phyloP scores from a whole-genome alignment of 306 rosid species.

The Vigna hirtella region DNA sequence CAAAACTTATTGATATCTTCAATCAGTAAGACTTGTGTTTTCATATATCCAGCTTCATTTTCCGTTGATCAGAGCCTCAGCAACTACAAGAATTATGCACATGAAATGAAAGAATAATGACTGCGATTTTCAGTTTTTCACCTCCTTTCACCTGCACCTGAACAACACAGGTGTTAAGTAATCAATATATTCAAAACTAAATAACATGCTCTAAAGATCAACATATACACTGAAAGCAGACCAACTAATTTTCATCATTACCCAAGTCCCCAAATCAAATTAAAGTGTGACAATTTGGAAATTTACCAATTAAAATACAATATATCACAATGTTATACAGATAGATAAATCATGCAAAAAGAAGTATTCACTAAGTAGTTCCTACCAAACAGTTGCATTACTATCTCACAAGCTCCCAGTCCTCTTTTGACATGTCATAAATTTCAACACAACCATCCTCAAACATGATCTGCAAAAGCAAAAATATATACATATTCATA shows the following conservation, averaged over 20 bases:
- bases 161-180: constrained; percentile 25
- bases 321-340: constrained; percentile 28
- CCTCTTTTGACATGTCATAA: constrained; percentile 83
- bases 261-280: constrained; percentile 2
- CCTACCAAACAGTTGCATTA: constrained; percentile 49
- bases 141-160: constrained; percentile 44
- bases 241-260: background rate
- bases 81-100: constrained; percentile 50
- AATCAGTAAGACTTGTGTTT: constrained; percentile 38
- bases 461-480: constrained; percentile 77
- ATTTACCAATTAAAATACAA: background rate
- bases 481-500: constrained; percentile 32
- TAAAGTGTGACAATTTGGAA: too few relatives aligned
- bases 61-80: constrained; percentile 41
- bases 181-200: constrained; percentile 26
- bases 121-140: constrained; percentile 40
- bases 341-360: constrained; percentile 18
- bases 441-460: constrained; percentile 71
- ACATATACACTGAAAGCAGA: constrained; percentile 8
- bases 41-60: constrained; percentile 36
- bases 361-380: constrained; percentile 40
- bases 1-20: constrained; percentile 30
- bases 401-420: constrained; percentile 73
- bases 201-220: background rate
- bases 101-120: constrained; percentile 45